Conservation (phyloP, 345 rosid genomes). For the Erysimum cheiranthoides region DNA sequence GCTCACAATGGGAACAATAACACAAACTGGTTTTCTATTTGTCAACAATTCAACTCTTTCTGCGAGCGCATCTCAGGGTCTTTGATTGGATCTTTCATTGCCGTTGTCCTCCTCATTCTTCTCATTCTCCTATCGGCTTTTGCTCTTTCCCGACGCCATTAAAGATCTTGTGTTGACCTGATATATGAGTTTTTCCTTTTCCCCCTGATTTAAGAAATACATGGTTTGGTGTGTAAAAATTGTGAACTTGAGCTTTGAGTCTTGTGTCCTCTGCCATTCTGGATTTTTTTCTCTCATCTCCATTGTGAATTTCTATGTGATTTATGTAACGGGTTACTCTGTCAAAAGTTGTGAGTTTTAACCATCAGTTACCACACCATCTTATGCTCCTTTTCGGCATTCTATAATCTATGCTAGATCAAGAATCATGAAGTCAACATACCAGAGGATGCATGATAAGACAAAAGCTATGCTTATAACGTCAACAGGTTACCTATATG, state of each 20-base stretch:
- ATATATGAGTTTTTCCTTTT: slow-evolving; percentile 9
- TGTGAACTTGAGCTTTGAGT: slow-evolving; percentile 23
- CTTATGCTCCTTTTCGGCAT: background rate
- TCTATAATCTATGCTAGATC: slow-evolving; percentile 15
- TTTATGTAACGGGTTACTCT: slow-evolving; percentile 24
- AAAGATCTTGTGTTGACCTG: slow-evolving; percentile 25
- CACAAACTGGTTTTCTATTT: slow-evolving; percentile 76
- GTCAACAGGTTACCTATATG: slow-evolving; percentile 3
- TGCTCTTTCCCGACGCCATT: slow-evolving; percentile 59
- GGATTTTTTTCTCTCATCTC: slow-evolving; percentile 3
- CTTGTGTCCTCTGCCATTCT: slow-evolving; percentile 10
- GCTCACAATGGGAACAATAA: slow-evolving; percentile 76
- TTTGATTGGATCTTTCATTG: slow-evolving; percentile 73
- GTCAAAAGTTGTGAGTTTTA: slow-evolving; percentile 22
- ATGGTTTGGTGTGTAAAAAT: slow-evolving; percentile 35
- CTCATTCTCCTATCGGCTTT: slow-evolving; percentile 57
- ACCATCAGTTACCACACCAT: background rate
- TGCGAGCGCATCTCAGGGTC: slow-evolving; percentile 78
- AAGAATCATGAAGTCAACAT: slow-evolving; percentile 15
- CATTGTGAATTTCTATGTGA: background rate
- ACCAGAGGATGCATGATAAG: background rate
- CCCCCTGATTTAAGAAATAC: background rate
- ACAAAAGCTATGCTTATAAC: background rate
- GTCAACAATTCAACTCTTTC: slow-evolving; percentile 81
- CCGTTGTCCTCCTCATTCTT: slow-evolving; percentile 48